Base-by-base conservation (phyloP, 352 stramenopile genomes). In the Phytophthora megakarya region DNA sequence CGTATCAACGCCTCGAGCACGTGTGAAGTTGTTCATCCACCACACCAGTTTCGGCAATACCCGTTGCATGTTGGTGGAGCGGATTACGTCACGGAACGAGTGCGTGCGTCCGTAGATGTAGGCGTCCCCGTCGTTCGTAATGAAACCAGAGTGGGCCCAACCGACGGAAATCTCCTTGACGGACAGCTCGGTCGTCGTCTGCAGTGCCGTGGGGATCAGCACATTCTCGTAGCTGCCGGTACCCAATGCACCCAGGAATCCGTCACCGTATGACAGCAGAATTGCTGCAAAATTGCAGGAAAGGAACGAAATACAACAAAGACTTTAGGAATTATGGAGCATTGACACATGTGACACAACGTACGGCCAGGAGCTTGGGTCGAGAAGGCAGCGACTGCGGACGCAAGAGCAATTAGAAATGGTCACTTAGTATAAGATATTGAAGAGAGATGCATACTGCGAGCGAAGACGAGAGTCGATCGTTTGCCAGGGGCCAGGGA, bases 31-130 rank as follows among this genome's bases (percentile, higher is more conserved):
- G 69, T 93, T 95, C 55, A 92, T 84, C 68, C 72, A 80, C 40
- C 61, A 63, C 30, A 93, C 71, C 46, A 95, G 67, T 65, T 77
- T 84, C 51, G 86, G 86, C 43, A 85, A 73, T 32, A 93, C 65
- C 23, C 86, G 86, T 56, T 93, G 79, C 67, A 95, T 93, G 66
- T 93, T 93, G 44, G 84, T 95, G 19, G 83, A 73, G 8, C 86
- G 81, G 56, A 95, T 92, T 33, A 95, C 86, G 45, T 93, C 86
- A 26, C 81, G 80, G 56, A 95, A 95, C 51, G 86, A 93, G 59
- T 92, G 81, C 30, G 86, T 90, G 42, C 84, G 86, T 28, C 86
- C 86, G 53, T 81, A 95, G 40, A 90, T 73, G 49, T 82, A 93
- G 28, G 82, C 86, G 25, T 88, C 69, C 40, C 84, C 86, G 9